Evolutionary conservation across 2,329 filamentous ascomycete species (phyloP), one percentile per base, ranked within the genome.

Genomic region (Botrytis cinerea): DNA sequence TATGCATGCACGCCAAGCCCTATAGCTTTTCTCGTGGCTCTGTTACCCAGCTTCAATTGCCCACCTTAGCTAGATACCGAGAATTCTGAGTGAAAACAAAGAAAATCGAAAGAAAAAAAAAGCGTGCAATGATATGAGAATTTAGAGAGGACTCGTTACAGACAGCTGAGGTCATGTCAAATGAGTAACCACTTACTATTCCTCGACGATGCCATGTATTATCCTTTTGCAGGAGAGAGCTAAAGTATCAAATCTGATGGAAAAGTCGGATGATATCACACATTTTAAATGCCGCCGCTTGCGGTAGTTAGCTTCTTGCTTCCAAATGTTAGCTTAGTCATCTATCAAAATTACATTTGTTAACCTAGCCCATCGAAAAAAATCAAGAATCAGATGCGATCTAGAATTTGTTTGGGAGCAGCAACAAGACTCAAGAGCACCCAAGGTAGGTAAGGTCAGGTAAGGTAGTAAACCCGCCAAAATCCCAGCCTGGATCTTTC

Each of bases 221-320:
- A 3, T 32, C 51, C n/a, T 28, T 57, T 28, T 8, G 51, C 16
- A 16, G 51, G n/a, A 57, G 2, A 57, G 51, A 54, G 28, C 14
- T 2, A 18, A 25, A 25, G 59, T 12, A 59, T 40, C 54, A 32
- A 22, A 25, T 45, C 7, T 40, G 40, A 35, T 57, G 9, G 48
- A 28, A 63, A 43, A 63, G 40, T 61, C 14, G 35, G 59, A 61
- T 61, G 59, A 61, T 61, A 40, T 61, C 59, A 40, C 35, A 22
- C 32, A 61, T 40, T 61, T 25, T 43, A n/a, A 70, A 46, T 70
- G 70, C 70, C 70, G 70, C 70, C 70, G 70, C 60, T 71, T 71
- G 70, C 70, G 70, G 70, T 35, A 66, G 45, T 66, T 22, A 7
- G 60, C 46, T 51, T 51, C 14, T 51, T 51, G 25, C 12, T 40